These are phyloP conservation scores for Cucurbita pepo DNA, from an alignment of 306 rosid genomes.

Conservation along the genomic window DNA sequence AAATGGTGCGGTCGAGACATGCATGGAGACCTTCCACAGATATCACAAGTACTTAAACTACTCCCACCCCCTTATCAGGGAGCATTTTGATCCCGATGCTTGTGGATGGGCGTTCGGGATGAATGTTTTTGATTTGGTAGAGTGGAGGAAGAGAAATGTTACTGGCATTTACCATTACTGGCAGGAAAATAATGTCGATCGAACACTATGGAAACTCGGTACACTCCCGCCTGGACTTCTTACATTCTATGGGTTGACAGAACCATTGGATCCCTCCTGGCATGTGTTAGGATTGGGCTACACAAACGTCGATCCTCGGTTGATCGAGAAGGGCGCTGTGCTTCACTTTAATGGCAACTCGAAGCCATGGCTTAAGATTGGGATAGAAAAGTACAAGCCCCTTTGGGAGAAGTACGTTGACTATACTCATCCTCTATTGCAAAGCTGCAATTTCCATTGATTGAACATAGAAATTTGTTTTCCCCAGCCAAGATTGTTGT, in stretches of 20 bases:
- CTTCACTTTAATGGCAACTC: slow-evolving; percentile 65
- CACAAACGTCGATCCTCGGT: slow-evolving; percentile 49
- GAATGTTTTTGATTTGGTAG: slow-evolving; percentile 59
- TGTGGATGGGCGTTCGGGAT: slow-evolving; percentile 77
- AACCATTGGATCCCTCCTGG: slow-evolving; percentile 58
- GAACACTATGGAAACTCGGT: slow-evolving; percentile 68
- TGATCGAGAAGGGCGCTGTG: slow-evolving; percentile 55
- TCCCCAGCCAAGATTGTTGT: slow-evolving; percentile 7
- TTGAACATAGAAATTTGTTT: slow-evolving; percentile 4
- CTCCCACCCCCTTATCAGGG: slow-evolving; percentile 55
- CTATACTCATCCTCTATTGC: slow-evolving; percentile 51
- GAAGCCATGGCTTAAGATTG: slow-evolving; percentile 72
- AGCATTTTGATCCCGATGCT: slow-evolving; percentile 68
- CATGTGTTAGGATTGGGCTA: slow-evolving; percentile 66
- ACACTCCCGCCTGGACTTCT: slow-evolving; percentile 61
- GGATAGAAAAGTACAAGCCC: slow-evolving; percentile 61
- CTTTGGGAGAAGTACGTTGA: slow-evolving; percentile 57
- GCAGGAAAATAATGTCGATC: slow-evolving; percentile 58
- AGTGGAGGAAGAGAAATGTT: slow-evolving; percentile 70
- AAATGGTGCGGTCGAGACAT: slow-evolving; percentile 67
- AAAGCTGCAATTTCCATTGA: slow-evolving; percentile 58
- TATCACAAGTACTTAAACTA: slow-evolving; percentile 61
- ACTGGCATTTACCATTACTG: slow-evolving; percentile 70
- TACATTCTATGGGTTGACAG: slow-evolving; percentile 59
- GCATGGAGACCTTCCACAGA: slow-evolving; percentile 73